phyloP scores from a whole-genome alignment of 2,329 filamentous ascomycete genomes.

The Gnomoniopsis sp. region DNA sequence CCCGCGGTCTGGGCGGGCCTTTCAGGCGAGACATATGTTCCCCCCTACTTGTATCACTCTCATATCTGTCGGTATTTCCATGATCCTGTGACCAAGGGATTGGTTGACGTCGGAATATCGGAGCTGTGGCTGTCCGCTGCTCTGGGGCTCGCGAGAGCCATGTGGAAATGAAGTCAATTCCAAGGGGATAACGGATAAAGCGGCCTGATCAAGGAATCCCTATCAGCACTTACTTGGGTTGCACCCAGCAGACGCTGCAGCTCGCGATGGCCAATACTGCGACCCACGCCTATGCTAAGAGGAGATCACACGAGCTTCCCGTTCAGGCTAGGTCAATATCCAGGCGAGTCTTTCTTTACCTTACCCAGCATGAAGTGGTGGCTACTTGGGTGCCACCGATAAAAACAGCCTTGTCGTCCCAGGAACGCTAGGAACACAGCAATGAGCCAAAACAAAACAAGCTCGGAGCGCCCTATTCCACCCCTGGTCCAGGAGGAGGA shows the following conservation, averaged over 20 bases:
- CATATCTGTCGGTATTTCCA: neutral
- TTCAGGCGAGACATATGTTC: neutral
- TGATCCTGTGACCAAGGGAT: neutral
- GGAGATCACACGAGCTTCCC: conserved; percentile 5
- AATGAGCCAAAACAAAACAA: too few species aligned
- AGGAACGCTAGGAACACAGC: too few species aligned
- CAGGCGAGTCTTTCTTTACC: neutral
- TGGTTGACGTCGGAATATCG: neutral
- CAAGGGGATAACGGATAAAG: neutral
- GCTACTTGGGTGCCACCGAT: neutral
- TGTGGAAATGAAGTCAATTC: neutral
- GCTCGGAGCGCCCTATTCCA: neutral
- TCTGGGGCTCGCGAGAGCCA: neutral
- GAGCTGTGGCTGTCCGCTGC: neutral
- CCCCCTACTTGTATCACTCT: neutral
- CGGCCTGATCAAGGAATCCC: neutral
- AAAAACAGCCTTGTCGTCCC: too few species aligned
- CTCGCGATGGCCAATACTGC: neutral
- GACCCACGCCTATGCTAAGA: neutral
- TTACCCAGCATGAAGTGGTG: neutral
- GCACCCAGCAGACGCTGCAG: neutral
- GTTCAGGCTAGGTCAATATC: neutral
- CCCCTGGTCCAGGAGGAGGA: neutral
- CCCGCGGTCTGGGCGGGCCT: too few species aligned
- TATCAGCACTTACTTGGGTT: neutral